A percentile compares a stretch with the other conserved stretches of the same genome.
Evolutionary conservation across 176 grass and related monocot species (phyloP).

Genomic region (Echinochloa phyllopogon): DNA sequence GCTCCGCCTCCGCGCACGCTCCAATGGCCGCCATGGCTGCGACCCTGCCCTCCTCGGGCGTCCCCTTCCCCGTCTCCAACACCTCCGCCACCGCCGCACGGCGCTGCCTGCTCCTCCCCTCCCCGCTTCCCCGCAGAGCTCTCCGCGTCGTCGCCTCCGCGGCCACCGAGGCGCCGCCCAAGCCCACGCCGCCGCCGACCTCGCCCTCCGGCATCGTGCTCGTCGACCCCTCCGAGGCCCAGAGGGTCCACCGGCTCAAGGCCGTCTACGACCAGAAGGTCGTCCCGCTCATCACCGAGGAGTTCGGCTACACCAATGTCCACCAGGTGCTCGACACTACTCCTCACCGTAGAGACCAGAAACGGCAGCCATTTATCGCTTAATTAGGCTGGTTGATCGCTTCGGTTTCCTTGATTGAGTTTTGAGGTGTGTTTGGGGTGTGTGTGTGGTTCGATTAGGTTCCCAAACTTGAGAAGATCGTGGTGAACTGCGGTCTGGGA

Average conservation of each 20-base stretch:
- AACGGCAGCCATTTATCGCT: not conserved
- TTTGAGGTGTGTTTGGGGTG: not conserved
- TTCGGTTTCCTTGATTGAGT: not conserved
- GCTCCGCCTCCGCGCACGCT: constrained; percentile 22
- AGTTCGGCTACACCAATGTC: constrained; percentile 85
- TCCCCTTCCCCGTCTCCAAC: constrained; percentile 29
- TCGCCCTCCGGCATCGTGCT: constrained; percentile 72
- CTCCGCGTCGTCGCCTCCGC: constrained; percentile 51
- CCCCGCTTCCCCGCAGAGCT: not conserved
- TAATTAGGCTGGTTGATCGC: not conserved
- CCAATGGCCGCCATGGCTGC: constrained; percentile 67
- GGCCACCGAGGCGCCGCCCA: constrained; percentile 52
- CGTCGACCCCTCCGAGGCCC: constrained; percentile 66
- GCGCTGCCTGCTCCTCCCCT: constrained; percentile 10
- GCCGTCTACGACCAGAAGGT: constrained; percentile 78
- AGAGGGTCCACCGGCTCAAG: constrained; percentile 73
- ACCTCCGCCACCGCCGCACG: constrained; percentile 24
- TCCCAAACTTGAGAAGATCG: constrained; percentile 84
- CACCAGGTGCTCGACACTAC: constrained; percentile 70
- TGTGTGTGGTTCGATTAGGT: constrained; percentile 47
- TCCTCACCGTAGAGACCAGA: not conserved
- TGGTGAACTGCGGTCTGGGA: constrained; percentile 89
- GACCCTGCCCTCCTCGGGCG: constrained; percentile 47
- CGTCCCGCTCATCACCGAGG: constrained; percentile 73
- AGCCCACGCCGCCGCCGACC: constrained; percentile 37